A percentile compares a stretch with the other conserved stretches of the same genome.
Evolutionary conservation across 2,329 filamentous ascomycete genomes (phyloP).

Genomic region (Emmonsiellopsis sp.): DNA sequence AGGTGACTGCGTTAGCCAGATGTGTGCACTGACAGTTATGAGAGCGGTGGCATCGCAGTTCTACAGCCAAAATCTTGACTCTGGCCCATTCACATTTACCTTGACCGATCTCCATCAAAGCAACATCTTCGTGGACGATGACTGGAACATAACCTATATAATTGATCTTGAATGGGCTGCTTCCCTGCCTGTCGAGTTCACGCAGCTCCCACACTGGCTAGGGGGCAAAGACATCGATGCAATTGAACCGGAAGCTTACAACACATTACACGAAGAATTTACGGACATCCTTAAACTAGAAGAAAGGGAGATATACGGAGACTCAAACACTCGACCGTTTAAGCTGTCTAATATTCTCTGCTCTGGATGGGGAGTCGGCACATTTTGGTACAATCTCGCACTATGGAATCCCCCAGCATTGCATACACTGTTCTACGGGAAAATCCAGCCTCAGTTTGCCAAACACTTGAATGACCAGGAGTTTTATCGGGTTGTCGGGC

Average conservation of each 20-base stretch:
- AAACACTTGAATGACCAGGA: slow-evolving; percentile 6
- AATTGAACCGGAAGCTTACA: slow-evolving; percentile 10
- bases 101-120: slow-evolving; percentile 24
- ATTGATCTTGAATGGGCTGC: slow-evolving; percentile 30
- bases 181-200: slow-evolving; percentile 21
- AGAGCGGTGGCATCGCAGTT: slow-evolving; percentile 18
- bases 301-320: slow-evolving; percentile 4
- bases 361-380: slow-evolving; percentile 9
- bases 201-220: slow-evolving; percentile 22
- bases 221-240: slow-evolving; percentile 10
- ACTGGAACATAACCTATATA: slow-evolving; percentile 25
- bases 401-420: slow-evolving; percentile 7
- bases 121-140: slow-evolving; percentile 27
- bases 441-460: slow-evolving; percentile 9
- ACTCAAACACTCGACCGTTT: background rate
- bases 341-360: slow-evolving; percentile 8
- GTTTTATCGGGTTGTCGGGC: slow-evolving; percentile 8
- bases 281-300: slow-evolving; percentile 13
- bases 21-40: slow-evolving; percentile 13
- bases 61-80: slow-evolving; percentile 20
- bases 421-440: slow-evolving; percentile 9
- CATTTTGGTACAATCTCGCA: slow-evolving; percentile 11
- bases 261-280: slow-evolving; percentile 11
- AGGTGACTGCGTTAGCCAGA: slow-evolving; percentile 8
- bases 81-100: slow-evolving; percentile 24